Evolutionary conservation across 768 basidiomycete species (phyloP).

Genomic region (Amanita muscaria): DNA sequence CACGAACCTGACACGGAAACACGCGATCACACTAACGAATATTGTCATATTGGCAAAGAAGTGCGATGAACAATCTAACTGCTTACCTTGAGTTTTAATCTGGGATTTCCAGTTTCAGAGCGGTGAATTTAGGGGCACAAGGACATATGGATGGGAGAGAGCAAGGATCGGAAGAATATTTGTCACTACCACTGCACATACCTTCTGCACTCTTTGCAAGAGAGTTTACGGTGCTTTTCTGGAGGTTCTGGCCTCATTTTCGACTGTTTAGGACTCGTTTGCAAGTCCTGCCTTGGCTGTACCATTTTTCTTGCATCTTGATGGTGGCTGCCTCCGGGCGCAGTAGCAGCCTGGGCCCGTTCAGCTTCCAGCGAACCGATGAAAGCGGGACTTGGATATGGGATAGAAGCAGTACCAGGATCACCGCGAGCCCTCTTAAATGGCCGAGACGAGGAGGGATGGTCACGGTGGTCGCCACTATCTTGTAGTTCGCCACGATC

Average conservation of each 20-base stretch:
- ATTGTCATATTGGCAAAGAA: too few relatives aligned
- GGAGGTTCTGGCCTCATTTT: slow-evolving; percentile 21
- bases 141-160: not conserved
- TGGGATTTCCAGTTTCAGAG: slow-evolving; percentile 13
- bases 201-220: slow-evolving; percentile 47
- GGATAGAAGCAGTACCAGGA: not conserved
- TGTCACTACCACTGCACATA: too few relatives aligned
- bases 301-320: too few relatives aligned
- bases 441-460: not conserved
- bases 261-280: not conserved
- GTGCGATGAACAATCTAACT: too few relatives aligned
- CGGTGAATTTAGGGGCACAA: not conserved
- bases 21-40: slow-evolving; percentile 65
- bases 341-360: not conserved
- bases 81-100: slow-evolving; percentile 41
- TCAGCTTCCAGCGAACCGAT: slow-evolving; percentile 2
- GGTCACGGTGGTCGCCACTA: too few relatives aligned
- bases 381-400: not conserved
- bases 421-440: slow-evolving; percentile 3
- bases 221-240: slow-evolving; percentile 38
- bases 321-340: not conserved
- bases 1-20: slow-evolving; percentile 49
- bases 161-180: too few relatives aligned
- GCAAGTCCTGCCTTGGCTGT: too few relatives aligned
- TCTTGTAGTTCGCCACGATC: not conserved